Evolutionary conservation across 2,329 filamentous ascomycete genomes (phyloP), one percentile per base, ranked within the genome.

Genomic region (Microdochium paspali): DNA sequence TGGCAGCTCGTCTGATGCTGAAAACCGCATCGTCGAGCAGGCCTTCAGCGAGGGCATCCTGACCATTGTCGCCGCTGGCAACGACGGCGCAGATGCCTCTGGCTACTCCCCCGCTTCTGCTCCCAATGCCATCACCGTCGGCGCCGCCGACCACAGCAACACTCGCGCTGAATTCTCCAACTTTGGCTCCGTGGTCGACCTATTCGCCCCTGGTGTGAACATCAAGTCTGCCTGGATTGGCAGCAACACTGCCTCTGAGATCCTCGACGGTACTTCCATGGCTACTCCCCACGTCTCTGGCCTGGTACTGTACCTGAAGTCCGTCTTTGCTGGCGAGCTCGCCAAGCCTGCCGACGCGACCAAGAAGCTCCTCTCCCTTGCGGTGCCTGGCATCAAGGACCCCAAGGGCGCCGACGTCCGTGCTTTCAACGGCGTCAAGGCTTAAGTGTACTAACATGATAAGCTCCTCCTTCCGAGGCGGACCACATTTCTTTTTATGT

Each of bases 1-100:
- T 18, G 68, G 66, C 9, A 20, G 35, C 10, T 55, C 52, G 44
- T 63, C 69, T 26, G 82, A 87, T n/a, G 46, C 46, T 26, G 39
- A 23, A 15, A 69, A 69, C 55, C 46, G 53, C 9, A 66, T 66
- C 31, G 64, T 66, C 39, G 57, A 64, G 28, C 56, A 57, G 24
- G 64, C 64, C 24, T 60, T 60, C 47, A 49, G 51, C 10, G 51
- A 57, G 23, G 68, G 68, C 25, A 51, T 70, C 13, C 62, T 67
- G 40, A 58, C 65, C 45, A 57, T 65, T 45, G 67, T 68, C 28
- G 65, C 68, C 46, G 67, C 66, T 30, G 66, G 68, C 20, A 70
- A 70, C 47, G 62, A 65, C 21, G 54, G 57, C 48, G 50, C 57
- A 51, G 30, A 53, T 50, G 57, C 54, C 23, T 26, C 24, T 12